Base-by-base conservation (phyloP, 305 asterid genomes). In the Withania somnifera region DNA sequence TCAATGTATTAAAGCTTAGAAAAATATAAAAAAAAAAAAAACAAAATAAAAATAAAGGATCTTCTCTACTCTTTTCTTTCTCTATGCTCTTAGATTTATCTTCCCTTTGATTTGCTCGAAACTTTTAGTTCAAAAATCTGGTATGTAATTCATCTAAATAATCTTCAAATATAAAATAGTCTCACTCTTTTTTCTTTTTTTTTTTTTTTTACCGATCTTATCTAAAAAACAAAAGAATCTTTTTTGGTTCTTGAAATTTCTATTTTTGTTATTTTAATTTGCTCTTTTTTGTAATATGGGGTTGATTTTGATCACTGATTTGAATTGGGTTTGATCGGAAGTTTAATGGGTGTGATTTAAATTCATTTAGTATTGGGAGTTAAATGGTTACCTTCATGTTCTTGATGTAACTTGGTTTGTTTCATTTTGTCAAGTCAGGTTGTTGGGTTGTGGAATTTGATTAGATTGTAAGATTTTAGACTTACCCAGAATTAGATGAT, bases 41-140 rank as follows among this genome's bases (percentile, higher is more conserved):
- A 54, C 15, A 64, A 79, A 83, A 50, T 82, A 77, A 84, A 82
- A 84, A 30, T n/a, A 57, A 84, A 88, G 42, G 84, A 77, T 80
- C 81, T 84, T 85, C 91, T 85, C 83, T 86, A 86, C 88, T 82
- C 84, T 83, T 86, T 88, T 58, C 13, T 24, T 89, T 87, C 90
- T 86, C 86, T 83, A 90, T 88, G 90, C 88, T 81, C 88, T 83
- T 88, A 83, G 91, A 90, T 91, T 90, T 86, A 84, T 85, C 85
- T 84, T 69, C 80, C 90, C 85, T 88, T 84, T 90, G 91, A 89
- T 88, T 75, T 90, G 91, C 88, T 82, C 84, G 42, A 82, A 85
- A 86, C 81, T 84, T 60, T 85, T 82, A 86, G 83, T 90, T 86
- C 86, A 86, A 86, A 8, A 47, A 87, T 87, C 89, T 81, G 98